These are phyloP conservation scores for Neltuma alba DNA, from an alignment of 306 rosid genomes.

Conservation along the genomic window DNA sequence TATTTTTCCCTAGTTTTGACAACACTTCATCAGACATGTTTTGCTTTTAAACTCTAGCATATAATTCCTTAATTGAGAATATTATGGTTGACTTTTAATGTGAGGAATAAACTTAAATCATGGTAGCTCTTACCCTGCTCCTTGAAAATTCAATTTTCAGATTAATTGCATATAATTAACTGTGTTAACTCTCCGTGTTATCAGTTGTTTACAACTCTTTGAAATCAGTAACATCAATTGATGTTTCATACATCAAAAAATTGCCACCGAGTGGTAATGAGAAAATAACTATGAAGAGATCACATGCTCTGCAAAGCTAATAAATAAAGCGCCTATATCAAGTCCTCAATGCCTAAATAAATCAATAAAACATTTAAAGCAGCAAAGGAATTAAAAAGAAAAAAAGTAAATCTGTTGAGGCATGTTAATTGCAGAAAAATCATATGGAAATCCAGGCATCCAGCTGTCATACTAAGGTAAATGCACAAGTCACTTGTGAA, in stretches of 20 bases:
- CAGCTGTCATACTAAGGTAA: neutral
- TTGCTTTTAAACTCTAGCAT: constrained; percentile 22
- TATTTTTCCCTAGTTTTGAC: neutral
- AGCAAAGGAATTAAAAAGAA: neutral
- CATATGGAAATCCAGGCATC: neutral
- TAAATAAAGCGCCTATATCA: constrained; percentile 19
- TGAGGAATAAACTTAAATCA: neutral
- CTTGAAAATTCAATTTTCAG: neutral
- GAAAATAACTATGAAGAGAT: neutral
- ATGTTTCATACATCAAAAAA: neutral
- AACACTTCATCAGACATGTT: neutral
- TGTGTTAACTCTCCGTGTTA: neutral
- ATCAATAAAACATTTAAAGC: neutral
- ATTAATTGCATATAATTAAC: neutral
- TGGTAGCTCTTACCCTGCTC: neutral
- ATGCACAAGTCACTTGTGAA: constrained; percentile 18
- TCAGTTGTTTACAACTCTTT: constrained; percentile 7
- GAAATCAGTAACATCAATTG: neutral
- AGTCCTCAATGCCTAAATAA: neutral
- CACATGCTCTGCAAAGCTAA: neutral
- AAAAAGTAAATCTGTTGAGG: too few species aligned
- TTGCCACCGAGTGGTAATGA: neutral
- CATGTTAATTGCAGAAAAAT: neutral
- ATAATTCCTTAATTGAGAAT: neutral
- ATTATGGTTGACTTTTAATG: neutral